Conservation (phyloP, 2,329 filamentous ascomycete genomes). For the Aspergillus fischeri region DNA sequence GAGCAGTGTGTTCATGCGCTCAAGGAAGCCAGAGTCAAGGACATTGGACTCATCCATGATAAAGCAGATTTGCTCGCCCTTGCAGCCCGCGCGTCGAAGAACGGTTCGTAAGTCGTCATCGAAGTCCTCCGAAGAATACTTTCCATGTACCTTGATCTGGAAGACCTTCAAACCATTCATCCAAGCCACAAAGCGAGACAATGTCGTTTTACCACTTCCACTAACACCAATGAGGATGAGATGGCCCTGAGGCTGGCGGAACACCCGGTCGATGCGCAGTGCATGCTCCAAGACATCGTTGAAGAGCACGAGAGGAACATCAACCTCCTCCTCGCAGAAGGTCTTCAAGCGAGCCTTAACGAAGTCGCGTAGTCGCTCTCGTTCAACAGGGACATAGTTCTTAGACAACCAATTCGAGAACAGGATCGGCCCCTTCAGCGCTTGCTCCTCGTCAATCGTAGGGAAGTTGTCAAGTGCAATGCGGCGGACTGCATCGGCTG, state of each 20-base stretch:
- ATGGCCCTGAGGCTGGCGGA: conserved; percentile 96
- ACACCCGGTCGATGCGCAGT: conserved; percentile 95
- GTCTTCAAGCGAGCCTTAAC: conserved; percentile 96
- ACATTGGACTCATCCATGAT: conserved; percentile 99
- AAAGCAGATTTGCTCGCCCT: conserved; percentile 99
- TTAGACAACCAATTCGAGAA: conserved; percentile 99
- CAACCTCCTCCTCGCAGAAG: conserved; percentile 98
- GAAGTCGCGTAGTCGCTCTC: conserved; percentile 91
- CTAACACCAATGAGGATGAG: conserved; percentile 98
- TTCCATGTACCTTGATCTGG: conserved; percentile 99
- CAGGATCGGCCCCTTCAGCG: conserved; percentile 86
- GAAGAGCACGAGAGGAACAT: conserved; percentile 97
- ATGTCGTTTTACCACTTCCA: conserved; percentile 95
- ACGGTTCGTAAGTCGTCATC: conserved; percentile 96
- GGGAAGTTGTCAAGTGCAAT: conserved; percentile 92
- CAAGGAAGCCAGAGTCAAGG: conserved; percentile 94
- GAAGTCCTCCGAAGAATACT: conserved; percentile 97
- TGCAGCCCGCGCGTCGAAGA: conserved; percentile 87
- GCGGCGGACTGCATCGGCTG: conserved; percentile 76
- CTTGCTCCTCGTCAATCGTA: conserved; percentile 85
- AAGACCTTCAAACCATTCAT: conserved; percentile 99
- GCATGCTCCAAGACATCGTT: conserved; percentile 99
- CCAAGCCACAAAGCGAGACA: conserved; percentile 98
- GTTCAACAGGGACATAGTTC: conserved; percentile 94
- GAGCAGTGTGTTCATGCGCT: conserved; percentile 97